Conservation (phyloP, 2,329 filamentous ascomycete genomes). For the Phialemonium atrogriseum region DNA sequence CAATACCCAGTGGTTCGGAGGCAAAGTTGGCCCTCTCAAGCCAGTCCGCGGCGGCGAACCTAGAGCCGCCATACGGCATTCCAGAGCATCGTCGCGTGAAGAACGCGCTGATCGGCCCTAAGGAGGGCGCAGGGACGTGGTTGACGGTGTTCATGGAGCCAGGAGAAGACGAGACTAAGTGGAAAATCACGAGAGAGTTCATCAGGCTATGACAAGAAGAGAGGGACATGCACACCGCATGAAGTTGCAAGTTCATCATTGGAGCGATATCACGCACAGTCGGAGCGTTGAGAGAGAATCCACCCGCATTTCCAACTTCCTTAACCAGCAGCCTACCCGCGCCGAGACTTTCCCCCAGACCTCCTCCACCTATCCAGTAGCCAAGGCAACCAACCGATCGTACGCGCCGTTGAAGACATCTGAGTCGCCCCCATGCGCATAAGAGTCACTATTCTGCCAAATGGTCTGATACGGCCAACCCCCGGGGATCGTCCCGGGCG, state of each 20-base stretch:
- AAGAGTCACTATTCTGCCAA: conserved; percentile 44
- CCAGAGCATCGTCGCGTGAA: conserved; percentile 22
- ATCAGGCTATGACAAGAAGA: too few species aligned
- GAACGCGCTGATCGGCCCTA: conserved; percentile 19
- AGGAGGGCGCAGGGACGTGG: conserved; percentile 21
- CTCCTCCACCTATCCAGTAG: conserved; percentile 5
- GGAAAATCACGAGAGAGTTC: conserved; percentile 20
- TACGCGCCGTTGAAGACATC: conserved; percentile 40
- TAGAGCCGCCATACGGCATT: conserved; percentile 22
- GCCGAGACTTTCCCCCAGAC: too few species aligned
- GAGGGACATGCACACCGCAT: too few species aligned
- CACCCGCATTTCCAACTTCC: too few species aligned
- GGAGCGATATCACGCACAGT: too few species aligned
- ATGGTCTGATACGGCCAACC: conserved; percentile 45
- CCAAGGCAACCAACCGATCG: conserved; percentile 6
- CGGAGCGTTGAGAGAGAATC: too few species aligned
- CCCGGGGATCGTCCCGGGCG: conserved; percentile 35
- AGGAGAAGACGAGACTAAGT: conserved; percentile 17
- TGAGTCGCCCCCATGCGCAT: conserved; percentile 42
- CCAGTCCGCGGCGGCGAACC: conserved; percentile 3
- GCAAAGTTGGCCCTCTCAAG: conserved; percentile 2
- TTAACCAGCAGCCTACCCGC: too few species aligned
- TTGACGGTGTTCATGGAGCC: conserved; percentile 22
- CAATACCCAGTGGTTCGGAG: conserved; percentile 1
- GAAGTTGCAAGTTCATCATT: too few species aligned